A percentile compares a stretch with the other conserved stretches of the same genome.
Conservation (phyloP, 2,329 filamentous ascomycete genomes). For the Myriosclerotinia duriaeana region DNA sequence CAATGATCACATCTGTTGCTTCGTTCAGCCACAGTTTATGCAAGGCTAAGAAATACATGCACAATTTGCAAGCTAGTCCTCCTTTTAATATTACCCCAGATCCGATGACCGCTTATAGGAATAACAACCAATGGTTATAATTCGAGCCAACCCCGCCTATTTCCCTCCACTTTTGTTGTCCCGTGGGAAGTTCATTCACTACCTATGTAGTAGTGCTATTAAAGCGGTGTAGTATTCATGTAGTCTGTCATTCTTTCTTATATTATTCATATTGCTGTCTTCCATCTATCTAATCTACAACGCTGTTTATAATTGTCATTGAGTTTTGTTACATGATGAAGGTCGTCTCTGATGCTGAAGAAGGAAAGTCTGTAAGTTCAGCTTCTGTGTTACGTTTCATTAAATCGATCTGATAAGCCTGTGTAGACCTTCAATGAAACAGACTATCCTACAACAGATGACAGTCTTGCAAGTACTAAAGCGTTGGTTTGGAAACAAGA, state of each 20-base stretch:
- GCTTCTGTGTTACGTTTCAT: not conserved
- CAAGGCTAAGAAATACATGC: constrained; percentile 4
- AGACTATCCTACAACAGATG: constrained; percentile 2
- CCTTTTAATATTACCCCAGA: constrained; percentile 18
- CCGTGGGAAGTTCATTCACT: not conserved
- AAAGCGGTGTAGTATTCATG: not conserved
- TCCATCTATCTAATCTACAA: not conserved
- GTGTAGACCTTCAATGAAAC: constrained; percentile 6
- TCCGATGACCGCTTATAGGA: not conserved
- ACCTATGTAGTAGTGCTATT: not conserved
- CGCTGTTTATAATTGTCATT: not conserved
- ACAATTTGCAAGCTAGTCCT: not conserved
- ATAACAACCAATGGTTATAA: not conserved
- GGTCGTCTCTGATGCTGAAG: not conserved
- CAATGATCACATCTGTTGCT: not conserved
- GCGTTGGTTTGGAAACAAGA: constrained; percentile 59
- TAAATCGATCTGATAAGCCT: not conserved
- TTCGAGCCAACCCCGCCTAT: not conserved
- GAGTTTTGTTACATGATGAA: not conserved
- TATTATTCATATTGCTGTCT: not conserved
- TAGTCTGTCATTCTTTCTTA: not conserved
- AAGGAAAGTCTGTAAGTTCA: constrained; percentile 6
- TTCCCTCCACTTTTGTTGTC: not conserved
- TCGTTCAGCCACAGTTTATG: constrained; percentile 11
- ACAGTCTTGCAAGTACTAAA: constrained; percentile 37